phyloP scores from a whole-genome alignment of 2,329 filamentous ascomycete species.

The Didymosphaeria variabile region DNA sequence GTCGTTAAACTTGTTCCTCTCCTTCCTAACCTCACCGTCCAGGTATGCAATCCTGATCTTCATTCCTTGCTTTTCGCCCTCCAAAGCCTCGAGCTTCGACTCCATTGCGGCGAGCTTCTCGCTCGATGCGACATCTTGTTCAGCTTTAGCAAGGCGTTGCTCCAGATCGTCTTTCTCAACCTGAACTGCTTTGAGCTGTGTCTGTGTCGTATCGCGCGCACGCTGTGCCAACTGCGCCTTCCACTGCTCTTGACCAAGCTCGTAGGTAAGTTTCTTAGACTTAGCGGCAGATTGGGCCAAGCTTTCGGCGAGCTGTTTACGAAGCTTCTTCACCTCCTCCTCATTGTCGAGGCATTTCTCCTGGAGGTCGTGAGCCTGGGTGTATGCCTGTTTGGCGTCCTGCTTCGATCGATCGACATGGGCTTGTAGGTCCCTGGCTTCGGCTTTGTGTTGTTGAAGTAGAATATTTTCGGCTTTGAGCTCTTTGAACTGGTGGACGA shows the following conservation, averaged over 20 bases:
- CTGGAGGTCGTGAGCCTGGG: not conserved
- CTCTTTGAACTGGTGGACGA: not conserved
- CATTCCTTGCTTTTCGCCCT: not conserved
- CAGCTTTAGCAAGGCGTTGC: not conserved
- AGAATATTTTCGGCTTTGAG: not conserved
- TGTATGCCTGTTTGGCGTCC: not conserved
- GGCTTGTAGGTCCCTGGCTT: not conserved
- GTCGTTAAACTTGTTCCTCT: constrained; percentile 2
- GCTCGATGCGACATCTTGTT: not conserved
- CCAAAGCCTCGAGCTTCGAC: not conserved
- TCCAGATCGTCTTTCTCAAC: not conserved
- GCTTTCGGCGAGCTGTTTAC: not conserved
- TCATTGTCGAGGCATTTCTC: not conserved
- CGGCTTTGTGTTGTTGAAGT: not conserved
- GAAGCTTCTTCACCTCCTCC: not conserved
- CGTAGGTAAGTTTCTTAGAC: not conserved
- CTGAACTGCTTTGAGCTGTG: not conserved
- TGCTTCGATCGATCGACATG: not conserved
- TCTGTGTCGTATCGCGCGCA: not conserved
- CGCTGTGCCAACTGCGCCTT: not conserved
- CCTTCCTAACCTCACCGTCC: not conserved
- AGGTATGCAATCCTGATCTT: not conserved
- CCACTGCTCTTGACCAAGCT: not conserved
- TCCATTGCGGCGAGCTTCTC: not conserved
- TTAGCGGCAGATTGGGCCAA: not conserved